phyloP scores from a whole-genome alignment of 768 basidiomycete species.

The Lactarius deliciosus region DNA sequence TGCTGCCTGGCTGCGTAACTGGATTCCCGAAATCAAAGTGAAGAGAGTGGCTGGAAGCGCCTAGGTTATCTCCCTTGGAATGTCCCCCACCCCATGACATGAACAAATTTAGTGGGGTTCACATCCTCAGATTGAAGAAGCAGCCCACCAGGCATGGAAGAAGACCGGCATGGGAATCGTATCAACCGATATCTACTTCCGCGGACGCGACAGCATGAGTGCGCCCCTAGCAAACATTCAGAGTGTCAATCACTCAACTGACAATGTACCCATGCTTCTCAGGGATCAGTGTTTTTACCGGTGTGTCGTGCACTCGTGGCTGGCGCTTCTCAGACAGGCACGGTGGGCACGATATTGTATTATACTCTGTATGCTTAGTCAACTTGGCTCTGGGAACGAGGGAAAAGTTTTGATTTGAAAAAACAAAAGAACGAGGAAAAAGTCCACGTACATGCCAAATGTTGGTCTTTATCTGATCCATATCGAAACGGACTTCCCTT shows the following conservation, averaged over 20 bases:
- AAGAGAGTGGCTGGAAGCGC: neutral
- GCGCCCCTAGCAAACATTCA: neutral
- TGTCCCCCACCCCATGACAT: constrained; percentile 10
- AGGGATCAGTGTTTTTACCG: neutral
- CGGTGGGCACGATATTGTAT: neutral
- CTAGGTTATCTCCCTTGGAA: constrained; percentile 3
- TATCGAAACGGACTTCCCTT: constrained; percentile 8
- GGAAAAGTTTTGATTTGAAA: neutral
- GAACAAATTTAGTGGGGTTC: constrained; percentile 6
- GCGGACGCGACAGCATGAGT: neutral
- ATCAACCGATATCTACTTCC: constrained; percentile 2
- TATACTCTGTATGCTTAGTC: neutral
- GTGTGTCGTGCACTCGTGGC: neutral
- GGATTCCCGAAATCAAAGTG: neutral
- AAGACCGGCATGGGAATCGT: constrained; percentile 4
- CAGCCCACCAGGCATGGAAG: constrained; percentile 9
- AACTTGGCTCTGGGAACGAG: neutral
- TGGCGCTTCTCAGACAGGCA: neutral
- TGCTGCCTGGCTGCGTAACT: neutral
- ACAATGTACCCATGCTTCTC: constrained; percentile 6
- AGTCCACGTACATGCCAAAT: constrained; percentile 1
- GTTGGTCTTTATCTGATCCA: neutral
- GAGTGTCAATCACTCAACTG: constrained; percentile 12
- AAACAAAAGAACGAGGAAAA: no score
- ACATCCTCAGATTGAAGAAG: constrained; percentile 5